These are phyloP conservation scores for Aristolochia contorta DNA, from an alignment of 164 flowering plant genomes.

Conservation along the genomic window DNA sequence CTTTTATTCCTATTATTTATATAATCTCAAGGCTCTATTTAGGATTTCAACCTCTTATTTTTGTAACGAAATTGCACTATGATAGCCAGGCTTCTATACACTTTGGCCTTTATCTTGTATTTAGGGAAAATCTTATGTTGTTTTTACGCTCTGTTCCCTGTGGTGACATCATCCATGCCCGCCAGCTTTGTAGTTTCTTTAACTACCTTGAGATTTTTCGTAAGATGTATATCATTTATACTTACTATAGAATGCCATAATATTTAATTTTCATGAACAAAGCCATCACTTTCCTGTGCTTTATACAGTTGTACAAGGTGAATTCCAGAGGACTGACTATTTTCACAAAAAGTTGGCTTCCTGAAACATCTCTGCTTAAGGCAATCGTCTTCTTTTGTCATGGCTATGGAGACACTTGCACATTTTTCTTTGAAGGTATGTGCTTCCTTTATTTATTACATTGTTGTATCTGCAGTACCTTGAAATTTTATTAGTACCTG, in stretches of 20 bases:
- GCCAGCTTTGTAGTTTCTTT: too few species aligned
- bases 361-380: conserved; percentile 46
- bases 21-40: not conserved
- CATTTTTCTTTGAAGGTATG: conserved; percentile 94
- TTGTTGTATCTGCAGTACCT: not conserved
- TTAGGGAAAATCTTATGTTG: too few species aligned
- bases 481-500: conserved; percentile 6
- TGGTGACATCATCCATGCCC: too few species aligned
- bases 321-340: conserved; percentile 82
- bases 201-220: too few species aligned
- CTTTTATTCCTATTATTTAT: not conserved
- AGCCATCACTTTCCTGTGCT: not conserved
- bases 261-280: too few species aligned
- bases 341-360: conserved; percentile 89
- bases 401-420: conserved; percentile 99
- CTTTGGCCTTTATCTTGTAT: too few species aligned
- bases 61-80: too few species aligned
- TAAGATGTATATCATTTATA: too few species aligned
- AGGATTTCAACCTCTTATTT: too few species aligned
- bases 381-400: conserved; percentile 79
- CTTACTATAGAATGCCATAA: too few species aligned
- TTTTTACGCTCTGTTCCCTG: too few species aligned
- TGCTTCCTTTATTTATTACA: not conserved
- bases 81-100: too few species aligned
- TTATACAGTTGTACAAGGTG: conserved; percentile 57